Evolutionary conservation across 805 yeast species (phyloP).

Genomic region (Candida boleticola): DNA sequence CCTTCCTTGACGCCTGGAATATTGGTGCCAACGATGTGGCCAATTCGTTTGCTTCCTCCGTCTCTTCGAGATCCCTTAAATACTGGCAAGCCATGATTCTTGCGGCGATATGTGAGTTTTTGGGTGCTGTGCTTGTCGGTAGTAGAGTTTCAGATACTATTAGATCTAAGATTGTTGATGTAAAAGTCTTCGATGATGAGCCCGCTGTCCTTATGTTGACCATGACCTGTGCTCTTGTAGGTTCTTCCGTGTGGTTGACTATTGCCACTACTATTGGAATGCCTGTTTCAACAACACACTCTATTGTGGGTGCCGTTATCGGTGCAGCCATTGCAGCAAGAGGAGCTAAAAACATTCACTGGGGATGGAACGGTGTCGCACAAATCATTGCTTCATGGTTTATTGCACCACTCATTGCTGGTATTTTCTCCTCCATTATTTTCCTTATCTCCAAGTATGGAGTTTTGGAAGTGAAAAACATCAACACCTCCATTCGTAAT

Average conservation of each 20-base stretch:
- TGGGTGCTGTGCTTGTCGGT: conserved; percentile 75
- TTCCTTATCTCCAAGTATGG: conserved; percentile 58
- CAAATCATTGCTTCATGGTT: conserved; percentile 80
- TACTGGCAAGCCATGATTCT: conserved; percentile 76
- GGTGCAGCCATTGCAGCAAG: conserved; percentile 75
- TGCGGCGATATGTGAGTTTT: conserved; percentile 68
- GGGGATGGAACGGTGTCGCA: conserved; percentile 78
- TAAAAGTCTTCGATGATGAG: conserved; percentile 44
- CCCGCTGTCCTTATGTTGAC: conserved; percentile 75
- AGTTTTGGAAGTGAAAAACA: conserved; percentile 58
- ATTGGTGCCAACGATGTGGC: conserved; percentile 84
- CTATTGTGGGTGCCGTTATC: conserved; percentile 72
- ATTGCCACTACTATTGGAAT: conserved; percentile 64
- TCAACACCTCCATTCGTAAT: conserved; percentile 42
- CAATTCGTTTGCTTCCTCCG: conserved; percentile 75
- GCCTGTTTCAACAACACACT: conserved; percentile 83
- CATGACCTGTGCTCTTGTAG: conserved; percentile 74
- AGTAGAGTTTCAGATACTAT: conserved; percentile 74
- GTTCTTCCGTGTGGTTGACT: conserved; percentile 69
- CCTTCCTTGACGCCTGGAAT: conserved; percentile 75
- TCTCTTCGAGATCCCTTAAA: conserved; percentile 64
- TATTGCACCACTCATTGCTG: conserved; percentile 72
- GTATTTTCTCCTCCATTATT: conserved; percentile 55
- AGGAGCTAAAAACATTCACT: conserved; percentile 56
- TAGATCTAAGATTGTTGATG: conserved; percentile 59